phyloP scores from a whole-genome alignment of 2,329 filamentous ascomycete species.

The Botrytis squamosa region DNA sequence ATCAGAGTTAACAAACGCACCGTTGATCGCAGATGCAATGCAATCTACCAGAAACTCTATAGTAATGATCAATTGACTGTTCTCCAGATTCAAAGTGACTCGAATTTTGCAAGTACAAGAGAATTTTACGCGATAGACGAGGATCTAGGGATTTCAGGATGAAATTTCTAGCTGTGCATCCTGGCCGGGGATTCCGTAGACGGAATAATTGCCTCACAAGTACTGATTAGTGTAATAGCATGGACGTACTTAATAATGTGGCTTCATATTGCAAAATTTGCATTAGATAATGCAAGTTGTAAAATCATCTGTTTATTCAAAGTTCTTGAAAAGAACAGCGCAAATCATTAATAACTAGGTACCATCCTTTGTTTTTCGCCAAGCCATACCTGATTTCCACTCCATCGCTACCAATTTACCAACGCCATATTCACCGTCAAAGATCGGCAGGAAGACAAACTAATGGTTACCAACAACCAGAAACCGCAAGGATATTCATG shows the following conservation, averaged over 20 bases:
- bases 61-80: background rate
- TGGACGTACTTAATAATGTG: background rate
- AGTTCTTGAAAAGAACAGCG: background rate
- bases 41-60: background rate
- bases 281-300: background rate
- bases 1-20: background rate
- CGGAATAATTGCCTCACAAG: background rate
- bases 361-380: background rate
- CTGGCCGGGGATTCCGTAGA: background rate
- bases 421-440: slow-evolving; percentile 9
- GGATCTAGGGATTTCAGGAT: background rate
- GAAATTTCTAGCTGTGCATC: background rate
- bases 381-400: slow-evolving; percentile 5
- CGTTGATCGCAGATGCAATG: slow-evolving; percentile 2
- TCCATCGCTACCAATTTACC: slow-evolving; percentile 6
- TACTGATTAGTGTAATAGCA: background rate
- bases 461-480: slow-evolving; percentile 4
- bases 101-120: background rate
- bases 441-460: slow-evolving; percentile 11
- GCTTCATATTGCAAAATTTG: background rate
- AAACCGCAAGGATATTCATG: background rate
- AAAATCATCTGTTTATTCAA: background rate
- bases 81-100: background rate
- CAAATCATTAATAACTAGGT: background rate
- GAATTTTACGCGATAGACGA: background rate